Evolutionary conservation across 257 asterid species (phyloP).

Genomic region (Scutellaria galericulata): DNA sequence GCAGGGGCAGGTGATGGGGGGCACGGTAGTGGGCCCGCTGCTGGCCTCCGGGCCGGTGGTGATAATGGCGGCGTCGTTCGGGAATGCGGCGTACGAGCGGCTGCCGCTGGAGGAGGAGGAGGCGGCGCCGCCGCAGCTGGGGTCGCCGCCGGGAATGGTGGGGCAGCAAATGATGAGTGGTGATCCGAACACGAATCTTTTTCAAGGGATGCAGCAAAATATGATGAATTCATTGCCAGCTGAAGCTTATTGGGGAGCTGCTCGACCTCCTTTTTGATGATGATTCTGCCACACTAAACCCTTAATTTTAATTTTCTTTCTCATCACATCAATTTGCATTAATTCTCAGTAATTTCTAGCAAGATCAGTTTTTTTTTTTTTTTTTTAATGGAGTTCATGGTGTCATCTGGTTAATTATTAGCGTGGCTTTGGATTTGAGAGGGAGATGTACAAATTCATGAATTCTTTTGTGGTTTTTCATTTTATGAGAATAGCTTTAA

Average conservation of each 20-base stretch:
- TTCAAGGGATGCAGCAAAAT: constrained; percentile 66
- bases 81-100: constrained; percentile 91
- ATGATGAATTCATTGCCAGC: constrained; percentile 70
- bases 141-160: constrained; percentile 52
- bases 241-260: constrained; percentile 77
- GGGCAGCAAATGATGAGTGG: constrained; percentile 44
- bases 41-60: constrained; percentile 89
- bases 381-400: constrained; percentile 42
- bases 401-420: constrained; percentile 32
- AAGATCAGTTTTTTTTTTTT: neutral
- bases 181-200: constrained; percentile 45
- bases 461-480: constrained; percentile 38
- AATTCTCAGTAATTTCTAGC: constrained; percentile 24
- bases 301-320: constrained; percentile 4
- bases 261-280: constrained; percentile 69
- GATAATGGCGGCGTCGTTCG: constrained; percentile 92
- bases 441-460: constrained; percentile 55
- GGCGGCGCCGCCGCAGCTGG: constrained; percentile 38
- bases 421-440: constrained; percentile 40
- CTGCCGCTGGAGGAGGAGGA: constrained; percentile 90
- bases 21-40: constrained; percentile 85
- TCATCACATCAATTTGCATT: constrained; percentile 29
- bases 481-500: constrained; percentile 27
- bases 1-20: constrained; percentile 95
- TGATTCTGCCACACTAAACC: neutral